phyloP scores from a whole-genome alignment of 2,329 filamentous ascomycete genomes.

The Colletotrichum sublineola region DNA sequence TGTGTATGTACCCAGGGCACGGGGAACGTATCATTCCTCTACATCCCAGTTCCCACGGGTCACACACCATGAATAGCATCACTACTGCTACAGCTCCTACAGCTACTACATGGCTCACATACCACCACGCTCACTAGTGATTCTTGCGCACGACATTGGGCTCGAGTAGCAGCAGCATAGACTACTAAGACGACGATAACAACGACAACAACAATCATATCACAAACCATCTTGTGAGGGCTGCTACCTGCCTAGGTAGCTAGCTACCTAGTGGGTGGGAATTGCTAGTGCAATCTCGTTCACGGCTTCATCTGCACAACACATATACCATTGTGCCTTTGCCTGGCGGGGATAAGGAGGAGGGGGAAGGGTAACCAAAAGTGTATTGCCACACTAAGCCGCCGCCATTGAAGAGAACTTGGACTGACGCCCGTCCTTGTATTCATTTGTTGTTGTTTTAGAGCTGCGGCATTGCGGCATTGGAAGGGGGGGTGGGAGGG shows the following conservation, averaged over 20 bases:
- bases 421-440: slow-evolving; percentile 28
- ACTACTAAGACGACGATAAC: neutral
- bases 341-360: neutral
- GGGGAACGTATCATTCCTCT: neutral
- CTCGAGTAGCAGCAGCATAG: neutral
- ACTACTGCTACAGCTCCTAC: neutral
- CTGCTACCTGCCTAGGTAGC: neutral
- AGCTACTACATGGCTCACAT: neutral
- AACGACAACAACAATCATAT: neutral
- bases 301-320: slow-evolving; percentile 1
- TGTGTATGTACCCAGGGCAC: neutral
- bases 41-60: neutral
- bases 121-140: neutral
- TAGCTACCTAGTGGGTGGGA: neutral
- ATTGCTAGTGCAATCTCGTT: slow-evolving; percentile 24
- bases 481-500: neutral
- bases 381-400: slow-evolving; percentile 21
- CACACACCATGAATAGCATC: neutral
- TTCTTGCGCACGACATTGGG: neutral
- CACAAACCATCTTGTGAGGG: neutral
- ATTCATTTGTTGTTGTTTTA: slow-evolving; percentile 21
- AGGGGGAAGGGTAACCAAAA: neutral
- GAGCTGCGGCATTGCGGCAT: slow-evolving; percentile 11
- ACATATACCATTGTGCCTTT: neutral
- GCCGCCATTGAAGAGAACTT: slow-evolving; percentile 33